Conservation (phyloP, 768 basidiomycete genomes). For the Hygrophorus russula region DNA sequence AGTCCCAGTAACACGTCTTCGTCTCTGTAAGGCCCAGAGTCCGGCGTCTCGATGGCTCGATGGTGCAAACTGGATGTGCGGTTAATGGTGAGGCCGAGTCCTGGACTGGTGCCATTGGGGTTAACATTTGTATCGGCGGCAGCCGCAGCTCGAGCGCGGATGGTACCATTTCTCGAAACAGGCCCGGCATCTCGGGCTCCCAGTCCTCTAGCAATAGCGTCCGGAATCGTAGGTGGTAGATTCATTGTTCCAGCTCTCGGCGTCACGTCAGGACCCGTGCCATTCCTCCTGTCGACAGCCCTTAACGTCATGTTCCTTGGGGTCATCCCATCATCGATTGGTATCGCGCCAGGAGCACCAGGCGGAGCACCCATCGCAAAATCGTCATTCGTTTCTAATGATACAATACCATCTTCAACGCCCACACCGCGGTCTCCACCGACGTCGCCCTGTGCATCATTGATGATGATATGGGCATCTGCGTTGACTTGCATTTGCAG, state of each 20-base stretch:
- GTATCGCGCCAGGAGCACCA: conserved; percentile 74
- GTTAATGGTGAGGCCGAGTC: conserved; percentile 3
- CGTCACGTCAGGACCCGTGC: conserved; percentile 44
- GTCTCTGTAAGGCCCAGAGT: conserved; percentile 72
- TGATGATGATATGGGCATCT: conserved; percentile 35
- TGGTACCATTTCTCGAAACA: background rate
- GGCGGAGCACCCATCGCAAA: conserved; percentile 88
- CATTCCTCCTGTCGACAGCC: conserved; percentile 13
- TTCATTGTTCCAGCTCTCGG: conserved; percentile 52
- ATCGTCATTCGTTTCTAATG: conserved; percentile 73
- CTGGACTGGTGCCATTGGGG: background rate
- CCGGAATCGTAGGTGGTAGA: conserved; percentile 21
- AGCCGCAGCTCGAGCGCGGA: conserved; percentile 1
- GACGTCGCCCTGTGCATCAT: conserved; percentile 18
- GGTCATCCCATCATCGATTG: conserved; percentile 16
- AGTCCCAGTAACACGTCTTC: conserved; percentile 87
- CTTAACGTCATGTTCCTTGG: conserved; percentile 14
- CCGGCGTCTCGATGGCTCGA: conserved; percentile 11
- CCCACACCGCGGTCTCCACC: conserved; percentile 32
- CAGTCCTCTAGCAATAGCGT: background rate
- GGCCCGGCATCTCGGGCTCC: background rate
- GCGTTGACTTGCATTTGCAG: conserved; percentile 10
- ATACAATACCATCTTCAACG: conserved; percentile 69
- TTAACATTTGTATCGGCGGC: background rate
- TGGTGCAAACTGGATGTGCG: conserved; percentile 2